phyloP scores from a whole-genome alignment of 1,284 basidiomycete species.

The Moniliophthora roreri region DNA sequence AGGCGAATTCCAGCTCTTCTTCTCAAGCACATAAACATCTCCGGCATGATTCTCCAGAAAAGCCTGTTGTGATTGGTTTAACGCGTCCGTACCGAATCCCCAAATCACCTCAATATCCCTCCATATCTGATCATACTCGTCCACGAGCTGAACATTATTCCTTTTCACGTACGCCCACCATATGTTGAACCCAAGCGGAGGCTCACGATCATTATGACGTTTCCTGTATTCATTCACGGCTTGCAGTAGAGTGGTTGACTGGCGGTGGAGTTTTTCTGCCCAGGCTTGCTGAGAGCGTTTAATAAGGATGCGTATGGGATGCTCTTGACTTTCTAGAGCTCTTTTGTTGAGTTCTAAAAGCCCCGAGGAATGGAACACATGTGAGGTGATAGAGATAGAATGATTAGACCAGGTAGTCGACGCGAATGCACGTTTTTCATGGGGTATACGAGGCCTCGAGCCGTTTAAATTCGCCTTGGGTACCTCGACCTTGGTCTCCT shows the following conservation, averaged over 20 bases:
- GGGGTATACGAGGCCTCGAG: no score
- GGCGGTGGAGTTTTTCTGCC: conserved; percentile 47
- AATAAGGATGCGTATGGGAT: conserved; percentile 57
- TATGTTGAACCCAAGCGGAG: conserved; percentile 53
- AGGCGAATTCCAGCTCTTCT: background rate
- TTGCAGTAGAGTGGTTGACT: conserved; percentile 51
- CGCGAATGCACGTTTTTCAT: background rate
- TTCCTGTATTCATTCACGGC: conserved; percentile 57
- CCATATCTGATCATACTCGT: conserved; percentile 57
- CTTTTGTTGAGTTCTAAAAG: conserved; percentile 34
- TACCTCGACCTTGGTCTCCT: no score
- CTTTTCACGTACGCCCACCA: conserved; percentile 58
- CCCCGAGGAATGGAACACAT: conserved; percentile 31
- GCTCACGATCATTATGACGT: conserved; percentile 33
- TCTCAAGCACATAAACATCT: background rate
- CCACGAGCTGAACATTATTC: conserved; percentile 55
- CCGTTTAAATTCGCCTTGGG: no score
- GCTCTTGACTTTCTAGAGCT: conserved; percentile 23
- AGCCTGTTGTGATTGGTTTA: conserved; percentile 27
- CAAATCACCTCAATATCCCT: conserved; percentile 48
- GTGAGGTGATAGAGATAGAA: background rate
- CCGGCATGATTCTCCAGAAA: background rate
- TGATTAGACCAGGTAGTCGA: conserved; percentile 5
- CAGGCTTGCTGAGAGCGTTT: conserved; percentile 44
- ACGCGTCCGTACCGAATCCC: conserved; percentile 38